Evolutionary conservation across 306 rosid genomes (phyloP).

Genomic region (Sesbania bispinosa): DNA sequence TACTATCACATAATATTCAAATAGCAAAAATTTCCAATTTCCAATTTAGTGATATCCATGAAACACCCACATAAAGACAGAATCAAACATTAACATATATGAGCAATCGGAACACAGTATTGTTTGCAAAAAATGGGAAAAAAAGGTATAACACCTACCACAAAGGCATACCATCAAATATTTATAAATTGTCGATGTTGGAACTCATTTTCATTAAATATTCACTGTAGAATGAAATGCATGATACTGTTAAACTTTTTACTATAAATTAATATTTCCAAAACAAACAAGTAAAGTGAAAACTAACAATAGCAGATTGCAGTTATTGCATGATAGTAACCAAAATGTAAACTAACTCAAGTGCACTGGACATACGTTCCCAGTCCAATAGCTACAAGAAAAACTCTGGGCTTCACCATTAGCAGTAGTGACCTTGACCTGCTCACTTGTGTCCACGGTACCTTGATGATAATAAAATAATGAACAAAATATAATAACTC

Average conservation of each 20-base stretch:
- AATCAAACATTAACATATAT: slow-evolving; percentile 1
- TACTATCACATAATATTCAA: background rate
- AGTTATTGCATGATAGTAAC: background rate
- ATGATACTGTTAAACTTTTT: background rate
- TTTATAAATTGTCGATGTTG: slow-evolving; percentile 5
- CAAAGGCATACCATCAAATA: background rate
- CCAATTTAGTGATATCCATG: background rate
- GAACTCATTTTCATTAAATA: background rate
- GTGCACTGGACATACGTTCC: slow-evolving; percentile 58
- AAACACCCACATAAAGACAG: background rate
- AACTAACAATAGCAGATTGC: background rate
- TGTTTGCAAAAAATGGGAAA: background rate
- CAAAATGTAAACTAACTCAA: slow-evolving; percentile 12
- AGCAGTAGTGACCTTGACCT: slow-evolving; percentile 74
- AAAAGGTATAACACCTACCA: background rate
- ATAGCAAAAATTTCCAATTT: background rate
- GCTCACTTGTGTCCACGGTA: slow-evolving; percentile 97
- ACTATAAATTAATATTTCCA: background rate
- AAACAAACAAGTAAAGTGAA: slow-evolving; percentile 2
- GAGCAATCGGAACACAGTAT: background rate
- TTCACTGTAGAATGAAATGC: slow-evolving; percentile 4
- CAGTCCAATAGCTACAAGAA: slow-evolving; percentile 84
- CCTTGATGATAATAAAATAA: slow-evolving; percentile 43
- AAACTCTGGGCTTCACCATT: slow-evolving; percentile 75
- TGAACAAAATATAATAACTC: background rate